phyloP scores from a whole-genome alignment of 768 basidiomycete species.

The Psilocybe sp. region DNA sequence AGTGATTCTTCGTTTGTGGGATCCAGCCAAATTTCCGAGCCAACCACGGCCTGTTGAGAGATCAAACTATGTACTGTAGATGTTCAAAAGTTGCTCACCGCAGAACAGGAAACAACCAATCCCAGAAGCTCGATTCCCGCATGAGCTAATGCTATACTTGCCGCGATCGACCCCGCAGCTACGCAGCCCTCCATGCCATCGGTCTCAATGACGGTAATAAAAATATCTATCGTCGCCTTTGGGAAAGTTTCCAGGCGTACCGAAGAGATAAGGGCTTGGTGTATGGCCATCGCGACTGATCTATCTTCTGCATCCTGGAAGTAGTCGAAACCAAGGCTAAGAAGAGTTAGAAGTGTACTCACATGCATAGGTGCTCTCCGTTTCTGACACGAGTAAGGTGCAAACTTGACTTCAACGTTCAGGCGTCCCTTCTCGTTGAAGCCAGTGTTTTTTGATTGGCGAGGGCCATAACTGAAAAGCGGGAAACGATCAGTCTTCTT shows the following conservation, averaged over 20 bases:
- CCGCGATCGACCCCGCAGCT: slow-evolving; percentile 83
- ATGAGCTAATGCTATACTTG: slow-evolving; percentile 87
- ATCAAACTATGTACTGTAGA: not conserved
- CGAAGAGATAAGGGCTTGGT: slow-evolving; percentile 81
- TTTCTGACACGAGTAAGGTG: slow-evolving; percentile 83
- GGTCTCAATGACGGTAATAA: slow-evolving; percentile 86
- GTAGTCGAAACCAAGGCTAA: slow-evolving; percentile 16
- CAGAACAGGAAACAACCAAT: slow-evolving; percentile 80
- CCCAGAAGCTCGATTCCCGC: slow-evolving; percentile 92
- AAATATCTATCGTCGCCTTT: slow-evolving; percentile 91
- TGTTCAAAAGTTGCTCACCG: slow-evolving; percentile 41
- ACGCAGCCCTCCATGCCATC: slow-evolving; percentile 89
- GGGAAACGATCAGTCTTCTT: slow-evolving; percentile 4
- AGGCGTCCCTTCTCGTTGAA: slow-evolving; percentile 88
- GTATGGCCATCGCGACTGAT: slow-evolving; percentile 76
- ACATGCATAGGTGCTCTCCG: slow-evolving; percentile 87
- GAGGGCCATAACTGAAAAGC: slow-evolving; percentile 69
- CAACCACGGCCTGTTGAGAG: slow-evolving; percentile 50
- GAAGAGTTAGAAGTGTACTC: slow-evolving; percentile 26
- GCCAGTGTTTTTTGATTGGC: slow-evolving; percentile 73
- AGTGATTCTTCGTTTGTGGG: slow-evolving; percentile 70
- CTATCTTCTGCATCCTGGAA: slow-evolving; percentile 91
- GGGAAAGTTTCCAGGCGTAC: slow-evolving; percentile 89
- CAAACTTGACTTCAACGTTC: slow-evolving; percentile 95
- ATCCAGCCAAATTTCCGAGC: slow-evolving; percentile 70